Conservation (phyloP, 139 green algal species). For the Closterium sp. region DNA sequence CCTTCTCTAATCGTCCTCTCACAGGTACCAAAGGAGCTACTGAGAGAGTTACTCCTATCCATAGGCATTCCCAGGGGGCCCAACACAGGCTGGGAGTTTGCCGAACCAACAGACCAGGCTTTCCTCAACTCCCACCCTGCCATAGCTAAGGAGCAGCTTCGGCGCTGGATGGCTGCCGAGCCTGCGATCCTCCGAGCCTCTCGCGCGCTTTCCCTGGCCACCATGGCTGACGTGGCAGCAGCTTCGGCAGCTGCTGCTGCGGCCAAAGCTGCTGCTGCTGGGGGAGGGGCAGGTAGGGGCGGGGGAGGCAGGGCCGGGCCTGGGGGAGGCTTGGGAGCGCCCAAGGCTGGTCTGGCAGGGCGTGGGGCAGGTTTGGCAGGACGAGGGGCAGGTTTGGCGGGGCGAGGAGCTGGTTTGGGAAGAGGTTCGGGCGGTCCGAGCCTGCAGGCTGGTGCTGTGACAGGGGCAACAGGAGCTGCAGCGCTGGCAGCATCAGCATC, state of each 20-base stretch:
- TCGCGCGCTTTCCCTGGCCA: neutral
- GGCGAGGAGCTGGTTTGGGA: neutral
- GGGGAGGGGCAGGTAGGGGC: neutral
- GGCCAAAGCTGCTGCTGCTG: neutral
- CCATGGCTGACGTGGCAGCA: neutral
- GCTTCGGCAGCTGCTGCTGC: neutral
- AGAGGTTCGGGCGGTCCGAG: neutral
- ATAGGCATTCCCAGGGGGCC: too few relatives aligned
- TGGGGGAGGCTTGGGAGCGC: neutral
- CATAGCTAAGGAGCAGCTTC: slow-evolving; percentile 20
- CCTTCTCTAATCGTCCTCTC: too few relatives aligned
- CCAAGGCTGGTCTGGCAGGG: neutral
- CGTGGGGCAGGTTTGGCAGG: neutral
- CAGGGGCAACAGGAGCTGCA: neutral
- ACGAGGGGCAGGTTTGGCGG: neutral
- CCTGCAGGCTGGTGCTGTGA: neutral
- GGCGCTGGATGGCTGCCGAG: slow-evolving; percentile 33
- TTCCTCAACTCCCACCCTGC: slow-evolving; percentile 27
- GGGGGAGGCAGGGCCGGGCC: neutral
- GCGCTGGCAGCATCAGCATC: neutral
- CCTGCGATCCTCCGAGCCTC: neutral
- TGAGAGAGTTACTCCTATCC: too few relatives aligned
- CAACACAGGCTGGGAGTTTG: slow-evolving; percentile 32
- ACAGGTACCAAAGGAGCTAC: too few relatives aligned
- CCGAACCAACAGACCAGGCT: slow-evolving; percentile 29